Base-by-base conservation (phyloP, 768 basidiomycete genomes). In the Termitomyces sp. region DNA sequence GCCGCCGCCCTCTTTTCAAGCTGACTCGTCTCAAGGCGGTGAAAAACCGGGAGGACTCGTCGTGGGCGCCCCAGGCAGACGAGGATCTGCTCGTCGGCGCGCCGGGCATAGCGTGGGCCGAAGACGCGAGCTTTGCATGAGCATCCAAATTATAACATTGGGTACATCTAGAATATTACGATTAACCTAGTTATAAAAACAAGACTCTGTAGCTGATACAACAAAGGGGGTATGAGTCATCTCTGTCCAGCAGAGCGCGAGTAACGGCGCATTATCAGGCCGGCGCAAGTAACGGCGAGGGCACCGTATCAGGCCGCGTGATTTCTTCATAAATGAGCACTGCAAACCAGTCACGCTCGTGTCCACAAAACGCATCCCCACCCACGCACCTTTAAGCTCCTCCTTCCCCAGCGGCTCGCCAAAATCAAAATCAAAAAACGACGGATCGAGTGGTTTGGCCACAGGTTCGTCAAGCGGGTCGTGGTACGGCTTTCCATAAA, bases 401-500 rank as follows among this genome's bases (percentile, higher is more conserved):
- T 88, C 88, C 64, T 87, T 90, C 18, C 80, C 75, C 57, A 87
- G 64, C 12, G 83, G 75, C 56, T 82, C 77, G 1, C 86, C 86
- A 55, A 85, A 83, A 62, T 92, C 90, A 66, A 93, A 93, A 62
- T 92, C 84, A 65, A 93, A 93, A 72, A 92, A 92, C 1, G 81
- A 81, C 0, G 91, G 85, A 53, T 90, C 85, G 33, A 91, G 76
- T 1, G 83, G 82, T 61, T 82, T 77, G 1, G 94, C 93, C 1
- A 83, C 81, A 0, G 95, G 94, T 68, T 97, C 94, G 67, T 98
- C 94, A 13, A 84, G 82, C 6, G 88, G 83, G 66, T 96, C 94
- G 61, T 95, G 93, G 64, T 94, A 94, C 0, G 91, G 85, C 89
- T 90, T 60, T 15, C 28, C 16, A 54, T 46, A 8, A n/a, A n/a